phyloP scores from a whole-genome alignment of 1,139 yeast species.

The Blastobotrys buckinghamii region DNA sequence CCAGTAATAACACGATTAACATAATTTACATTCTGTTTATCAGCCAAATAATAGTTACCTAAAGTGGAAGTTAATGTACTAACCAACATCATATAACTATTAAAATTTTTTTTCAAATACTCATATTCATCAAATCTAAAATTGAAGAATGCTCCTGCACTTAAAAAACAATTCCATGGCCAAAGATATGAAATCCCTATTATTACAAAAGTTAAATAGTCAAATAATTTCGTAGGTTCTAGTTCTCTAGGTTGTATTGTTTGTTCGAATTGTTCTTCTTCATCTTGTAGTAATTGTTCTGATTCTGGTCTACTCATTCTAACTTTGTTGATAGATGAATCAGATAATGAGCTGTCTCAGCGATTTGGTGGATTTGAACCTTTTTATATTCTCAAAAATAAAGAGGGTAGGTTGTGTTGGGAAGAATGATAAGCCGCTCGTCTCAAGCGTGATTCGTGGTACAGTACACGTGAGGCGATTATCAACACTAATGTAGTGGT shows the following conservation, averaged over 20 bases:
- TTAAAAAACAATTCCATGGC: constrained; percentile 95
- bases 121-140: constrained; percentile 54
- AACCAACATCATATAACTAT: constrained; percentile 85
- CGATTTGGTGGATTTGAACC: no score
- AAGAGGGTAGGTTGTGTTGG: no score
- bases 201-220: constrained; percentile 58
- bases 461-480: no score
- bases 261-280: background rate
- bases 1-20: constrained; percentile 54
- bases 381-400: no score
- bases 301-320: background rate
- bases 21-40: constrained; percentile 55
- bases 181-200: constrained; percentile 62
- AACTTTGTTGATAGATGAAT: no score
- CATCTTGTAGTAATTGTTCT: background rate
- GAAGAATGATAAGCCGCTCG: no score
- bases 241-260: background rate
- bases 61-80: constrained; percentile 67
- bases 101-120: constrained; percentile 52
- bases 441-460: no score
- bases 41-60: constrained; percentile 60
- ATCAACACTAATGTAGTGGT: no score
- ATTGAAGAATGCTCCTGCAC: constrained; percentile 79
- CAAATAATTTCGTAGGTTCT: constrained; percentile 15
- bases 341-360: no score